Base-by-base conservation (phyloP, 2,329 filamentous ascomycete species). In the Aphanocladium album region DNA sequence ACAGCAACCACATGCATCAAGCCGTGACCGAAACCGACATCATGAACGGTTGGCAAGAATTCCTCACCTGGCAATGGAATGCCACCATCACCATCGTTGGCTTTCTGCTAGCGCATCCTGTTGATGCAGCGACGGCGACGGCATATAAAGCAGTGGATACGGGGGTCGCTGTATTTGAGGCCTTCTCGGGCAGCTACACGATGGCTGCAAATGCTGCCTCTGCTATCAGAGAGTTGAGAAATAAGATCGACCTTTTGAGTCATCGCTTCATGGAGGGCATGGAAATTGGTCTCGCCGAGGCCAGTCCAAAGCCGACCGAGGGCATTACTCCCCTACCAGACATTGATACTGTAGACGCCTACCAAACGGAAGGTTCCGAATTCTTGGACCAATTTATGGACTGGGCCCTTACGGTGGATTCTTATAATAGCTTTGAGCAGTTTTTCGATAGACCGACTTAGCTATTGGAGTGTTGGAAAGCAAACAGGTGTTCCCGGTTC, bases 91-190 rank as follows among this genome's bases (percentile, higher is more conserved):
- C 71, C 7, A 57, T 74, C 3, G 62, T 73, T 9, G 74, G 70
- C 2, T 75, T 72, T 60, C 54, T 73, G 2, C 62, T 74, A 0
- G 70, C 68, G 0, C 69, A 73, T 35, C 72, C 72, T 0, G 51
- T 66, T 17, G 64, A 68, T 51, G 55, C 62, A 12, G 49, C 64
- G 1, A 68, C 66, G 2, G 61, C 64, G 14, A 52, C 64, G 9
- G 68, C 67, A 7, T 63, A 66, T 3, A 45, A 62, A 12, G 69
- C 70, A 7, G 62, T 79, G 68, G 64, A 72, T 67, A 64, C 75
- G 71, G 63, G 77, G 69, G 47, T 80, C 66, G 52, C 72, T 66
- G 63, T 70, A 1, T 67, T 77, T 67, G 64, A 43, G 39, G 14
- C 5, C 5, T 43, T 43, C 14, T 4, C 39, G 5, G 39, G 14